Percentiles rank a stretch among this genome's conserved stretches.
Evolutionary conservation across 2,329 filamentous ascomycete genomes (phyloP).

Genomic region (Pestalotiopsis sp.): DNA sequence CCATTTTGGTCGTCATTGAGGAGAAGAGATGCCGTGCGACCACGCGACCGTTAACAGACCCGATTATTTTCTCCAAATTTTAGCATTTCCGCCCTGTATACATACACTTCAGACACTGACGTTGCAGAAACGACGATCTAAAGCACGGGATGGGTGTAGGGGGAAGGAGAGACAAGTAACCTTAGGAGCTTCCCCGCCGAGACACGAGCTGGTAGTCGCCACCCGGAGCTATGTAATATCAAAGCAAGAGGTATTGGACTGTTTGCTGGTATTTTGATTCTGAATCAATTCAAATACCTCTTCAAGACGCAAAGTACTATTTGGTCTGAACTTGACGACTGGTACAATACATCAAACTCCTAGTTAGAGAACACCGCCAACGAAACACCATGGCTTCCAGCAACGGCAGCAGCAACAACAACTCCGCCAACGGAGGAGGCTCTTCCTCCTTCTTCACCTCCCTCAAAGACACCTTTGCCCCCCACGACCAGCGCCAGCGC

Average conservation of each 20-base stretch:
- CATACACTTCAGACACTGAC: not conserved
- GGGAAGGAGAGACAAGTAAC: not conserved
- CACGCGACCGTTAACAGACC: not conserved
- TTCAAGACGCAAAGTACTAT: no score
- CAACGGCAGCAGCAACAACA: not conserved
- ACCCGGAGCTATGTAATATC: not conserved
- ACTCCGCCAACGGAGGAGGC: not conserved
- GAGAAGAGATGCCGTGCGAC: not conserved
- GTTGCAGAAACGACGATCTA: no score
- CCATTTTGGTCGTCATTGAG: not conserved
- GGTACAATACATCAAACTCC: not conserved
- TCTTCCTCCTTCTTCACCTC: not conserved
- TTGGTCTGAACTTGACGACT: not conserved
- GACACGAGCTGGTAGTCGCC: not conserved
- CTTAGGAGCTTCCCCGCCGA: not conserved
- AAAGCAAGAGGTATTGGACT: not conserved
- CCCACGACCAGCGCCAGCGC: conserved; percentile 1
- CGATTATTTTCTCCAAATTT: not conserved
- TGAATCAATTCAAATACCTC: no score
- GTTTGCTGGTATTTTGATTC: not conserved
- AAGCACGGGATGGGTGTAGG: no score
- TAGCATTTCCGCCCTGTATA: not conserved
- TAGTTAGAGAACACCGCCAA: not conserved
- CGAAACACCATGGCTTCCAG: not conserved
- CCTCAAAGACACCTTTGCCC: not conserved